Evolutionary conservation across 1,284 basidiomycete species (phyloP).

Genomic region (Austropuccinia psidii): DNA sequence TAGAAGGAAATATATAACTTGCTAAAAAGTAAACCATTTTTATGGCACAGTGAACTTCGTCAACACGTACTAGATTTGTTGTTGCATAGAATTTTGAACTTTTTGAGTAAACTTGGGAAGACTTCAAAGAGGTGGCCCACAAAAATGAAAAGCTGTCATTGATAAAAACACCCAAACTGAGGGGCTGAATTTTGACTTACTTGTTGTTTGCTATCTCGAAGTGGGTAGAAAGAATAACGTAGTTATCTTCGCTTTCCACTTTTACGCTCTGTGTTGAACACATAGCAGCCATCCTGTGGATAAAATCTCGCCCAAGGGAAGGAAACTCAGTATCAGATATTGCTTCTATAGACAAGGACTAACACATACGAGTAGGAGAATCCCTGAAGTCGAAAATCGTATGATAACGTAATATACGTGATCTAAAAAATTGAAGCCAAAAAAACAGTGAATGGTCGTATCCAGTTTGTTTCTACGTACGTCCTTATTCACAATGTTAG

Average conservation of each 20-base stretch:
- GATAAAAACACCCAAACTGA: background rate
- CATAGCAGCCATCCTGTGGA: constrained; percentile 7
- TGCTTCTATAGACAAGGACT: background rate
- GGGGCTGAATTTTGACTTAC: background rate
- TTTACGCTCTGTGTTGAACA: constrained; percentile 8
- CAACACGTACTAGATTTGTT: background rate
- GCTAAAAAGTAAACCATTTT: background rate
- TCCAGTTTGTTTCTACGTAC: background rate
- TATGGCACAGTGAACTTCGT: too few relatives aligned
- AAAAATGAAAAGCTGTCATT: background rate
- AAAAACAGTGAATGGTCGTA: background rate
- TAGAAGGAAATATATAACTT: background rate
- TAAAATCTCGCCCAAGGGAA: too few relatives aligned
- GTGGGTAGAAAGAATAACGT: background rate
- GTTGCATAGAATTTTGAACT: constrained; percentile 18
- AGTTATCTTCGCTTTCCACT: constrained; percentile 8
- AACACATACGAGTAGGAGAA: constrained; percentile 23
- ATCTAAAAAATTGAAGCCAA: background rate
- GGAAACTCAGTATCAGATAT: background rate
- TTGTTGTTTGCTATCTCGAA: constrained; percentile 3
- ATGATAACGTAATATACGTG: constrained; percentile 6
- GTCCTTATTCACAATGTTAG: too few relatives aligned
- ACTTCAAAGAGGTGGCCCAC: background rate
- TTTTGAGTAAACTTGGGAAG: constrained; percentile 16
- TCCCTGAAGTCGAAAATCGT: constrained; percentile 12